Evolutionary conservation across 768 basidiomycete genomes (phyloP).

Genomic region (Rhizopogon rudus): DNA sequence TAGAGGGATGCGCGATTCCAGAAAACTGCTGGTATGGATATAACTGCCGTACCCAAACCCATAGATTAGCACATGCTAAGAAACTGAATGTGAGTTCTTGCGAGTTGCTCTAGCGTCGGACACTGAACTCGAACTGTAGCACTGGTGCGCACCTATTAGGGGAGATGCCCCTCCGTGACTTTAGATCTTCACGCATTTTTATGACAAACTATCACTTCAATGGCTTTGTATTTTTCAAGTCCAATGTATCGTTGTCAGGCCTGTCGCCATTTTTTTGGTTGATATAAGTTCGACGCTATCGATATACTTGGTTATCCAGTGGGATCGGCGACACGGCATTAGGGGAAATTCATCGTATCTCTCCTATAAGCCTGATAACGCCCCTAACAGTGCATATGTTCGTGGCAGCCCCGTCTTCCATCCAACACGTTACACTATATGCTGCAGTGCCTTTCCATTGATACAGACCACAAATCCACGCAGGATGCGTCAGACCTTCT

Average conservation of each 20-base stretch:
- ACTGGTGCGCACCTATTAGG: neutral
- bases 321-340: too few relatives aligned
- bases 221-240: neutral
- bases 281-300: too few relatives aligned
- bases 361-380: too few relatives aligned
- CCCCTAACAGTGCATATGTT: too few relatives aligned
- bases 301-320: too few relatives aligned
- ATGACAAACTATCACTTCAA: neutral
- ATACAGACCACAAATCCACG: too few relatives aligned
- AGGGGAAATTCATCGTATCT: too few relatives aligned
- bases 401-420: too few relatives aligned
- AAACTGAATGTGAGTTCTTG: conserved; percentile 21
- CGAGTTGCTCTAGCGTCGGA: neutral
- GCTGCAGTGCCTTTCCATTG: conserved; percentile 25
- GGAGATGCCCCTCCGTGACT: neutral
- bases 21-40: conserved; percentile 30
- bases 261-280: neutral
- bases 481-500: too few relatives aligned
- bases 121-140: neutral
- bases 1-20: conserved; percentile 3
- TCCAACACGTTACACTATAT: too few relatives aligned
- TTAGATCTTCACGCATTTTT: neutral
- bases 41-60: conserved; percentile 22
- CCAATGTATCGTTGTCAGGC: neutral
- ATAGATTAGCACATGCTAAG: conserved; percentile 17